Conservation (phyloP, 306 rosid genomes). For the Castanea mollissima region DNA sequence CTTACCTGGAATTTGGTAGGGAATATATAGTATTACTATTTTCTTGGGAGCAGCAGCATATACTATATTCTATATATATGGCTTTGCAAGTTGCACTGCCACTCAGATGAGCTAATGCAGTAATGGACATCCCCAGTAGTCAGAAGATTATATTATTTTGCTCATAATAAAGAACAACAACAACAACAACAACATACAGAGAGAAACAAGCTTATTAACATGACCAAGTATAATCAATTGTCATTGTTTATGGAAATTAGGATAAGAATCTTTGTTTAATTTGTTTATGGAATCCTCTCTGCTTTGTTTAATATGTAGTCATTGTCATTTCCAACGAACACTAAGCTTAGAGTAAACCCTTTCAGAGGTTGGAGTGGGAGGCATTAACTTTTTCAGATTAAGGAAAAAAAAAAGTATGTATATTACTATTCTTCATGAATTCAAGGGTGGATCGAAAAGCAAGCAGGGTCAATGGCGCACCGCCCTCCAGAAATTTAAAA, state of each 20-base stretch:
- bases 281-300: constrained; percentile 9
- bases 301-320: background rate
- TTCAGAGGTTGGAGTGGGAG: background rate
- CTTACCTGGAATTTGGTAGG: background rate
- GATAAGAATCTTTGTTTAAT: background rate
- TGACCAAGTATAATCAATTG: background rate
- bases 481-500: no score
- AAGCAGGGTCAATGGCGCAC: no score
- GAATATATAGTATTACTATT: background rate
- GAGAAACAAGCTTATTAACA: background rate
- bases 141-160: background rate
- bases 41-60: background rate
- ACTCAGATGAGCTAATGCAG: background rate
- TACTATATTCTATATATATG: background rate
- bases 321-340: constrained; percentile 5
- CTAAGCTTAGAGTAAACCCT: background rate
- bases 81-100: constrained; percentile 18
- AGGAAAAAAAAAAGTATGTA: background rate
- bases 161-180: background rate
- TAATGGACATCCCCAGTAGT: background rate
- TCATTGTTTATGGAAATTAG: no score
- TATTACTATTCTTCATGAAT: background rate
- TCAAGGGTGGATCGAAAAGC: background rate
- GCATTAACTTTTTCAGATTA: background rate
- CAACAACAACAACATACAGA: background rate